phyloP scores from a whole-genome alignment of 208 protist species.

The Crithidia fasciculata region DNA sequence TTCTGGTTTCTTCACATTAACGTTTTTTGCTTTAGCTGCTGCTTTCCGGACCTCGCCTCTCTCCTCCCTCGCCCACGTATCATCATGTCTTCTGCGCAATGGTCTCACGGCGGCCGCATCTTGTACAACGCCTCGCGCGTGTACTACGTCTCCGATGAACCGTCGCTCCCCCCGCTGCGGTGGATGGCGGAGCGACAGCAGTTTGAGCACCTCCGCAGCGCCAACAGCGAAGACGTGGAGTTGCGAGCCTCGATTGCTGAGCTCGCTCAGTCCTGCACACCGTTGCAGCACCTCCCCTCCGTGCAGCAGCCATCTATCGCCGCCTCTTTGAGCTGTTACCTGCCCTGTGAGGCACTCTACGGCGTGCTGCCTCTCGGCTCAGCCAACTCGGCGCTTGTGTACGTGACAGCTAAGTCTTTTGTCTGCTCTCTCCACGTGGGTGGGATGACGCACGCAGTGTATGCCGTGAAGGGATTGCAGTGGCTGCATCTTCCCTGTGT shows the following conservation, averaged over 20 bases:
- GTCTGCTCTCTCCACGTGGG: conserved; percentile 34
- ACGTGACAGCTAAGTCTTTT: conserved; percentile 49
- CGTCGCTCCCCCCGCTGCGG: conserved; percentile 34
- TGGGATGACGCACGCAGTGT: conserved; percentile 45
- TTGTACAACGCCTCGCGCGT: conserved; percentile 32
- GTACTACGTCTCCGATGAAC: conserved; percentile 44
- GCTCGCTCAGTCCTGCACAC: conserved; percentile 24
- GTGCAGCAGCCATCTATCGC: conserved; percentile 25
- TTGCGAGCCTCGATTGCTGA: conserved; percentile 27
- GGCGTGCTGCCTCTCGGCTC: conserved; percentile 66
- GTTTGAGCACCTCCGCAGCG: conserved; percentile 41
- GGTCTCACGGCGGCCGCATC: conserved; percentile 30
- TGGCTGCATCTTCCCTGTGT: conserved; percentile 59
- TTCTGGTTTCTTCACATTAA: background rate
- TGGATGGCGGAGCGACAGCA: conserved; percentile 51
- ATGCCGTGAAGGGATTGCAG: conserved; percentile 49
- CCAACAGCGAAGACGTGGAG: conserved; percentile 42
- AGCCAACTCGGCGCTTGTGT: conserved; percentile 61
- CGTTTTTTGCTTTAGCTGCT: no score
- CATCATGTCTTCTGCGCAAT: conserved; percentile 14
- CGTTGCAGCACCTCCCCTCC: conserved; percentile 15
- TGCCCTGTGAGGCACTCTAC: conserved; percentile 69
- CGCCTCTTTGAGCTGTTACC: conserved; percentile 21
- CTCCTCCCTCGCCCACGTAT: no score
- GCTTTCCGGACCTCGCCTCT: no score